Percentiles rank a stretch among this genome's conserved stretches.
Evolutionary conservation across 2,329 filamentous ascomycete species (phyloP).

Genomic region (Gaeumannomyces tritici): DNA sequence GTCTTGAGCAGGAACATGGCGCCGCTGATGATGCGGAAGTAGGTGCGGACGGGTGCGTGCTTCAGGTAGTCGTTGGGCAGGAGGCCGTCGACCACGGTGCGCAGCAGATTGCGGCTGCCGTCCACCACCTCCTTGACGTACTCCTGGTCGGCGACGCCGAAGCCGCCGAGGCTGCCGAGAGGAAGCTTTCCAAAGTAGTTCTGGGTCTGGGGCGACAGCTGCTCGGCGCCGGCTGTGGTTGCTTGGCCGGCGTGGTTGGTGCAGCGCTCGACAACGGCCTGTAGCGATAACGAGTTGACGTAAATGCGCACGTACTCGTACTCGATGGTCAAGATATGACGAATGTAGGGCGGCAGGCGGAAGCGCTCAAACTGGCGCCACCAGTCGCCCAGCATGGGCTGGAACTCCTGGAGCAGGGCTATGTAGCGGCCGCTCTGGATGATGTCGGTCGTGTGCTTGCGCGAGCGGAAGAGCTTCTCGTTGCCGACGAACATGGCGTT

Average conservation of each 20-base stretch:
- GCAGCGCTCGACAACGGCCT: constrained; percentile 90
- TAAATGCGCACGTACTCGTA: constrained; percentile 94
- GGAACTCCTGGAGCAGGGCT: constrained; percentile 69
- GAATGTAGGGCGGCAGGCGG: constrained; percentile 53
- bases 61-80: constrained; percentile 67
- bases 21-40: constrained; percentile 78
- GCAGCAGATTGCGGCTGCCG: constrained; percentile 66
- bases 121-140: constrained; percentile 71
- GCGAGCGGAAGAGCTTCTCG: constrained; percentile 76
- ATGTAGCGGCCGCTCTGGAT: constrained; percentile 82
- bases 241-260: constrained; percentile 59
- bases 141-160: constrained; percentile 57
- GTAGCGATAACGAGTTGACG: constrained; percentile 84
- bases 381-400: constrained; percentile 71
- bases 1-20: constrained; percentile 81
- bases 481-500: constrained; percentile 89
- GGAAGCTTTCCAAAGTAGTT: constrained; percentile 56
- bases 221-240: constrained; percentile 21
- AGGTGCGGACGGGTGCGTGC: constrained; percentile 74
- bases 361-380: constrained; percentile 74
- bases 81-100: constrained; percentile 67
- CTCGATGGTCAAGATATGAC: constrained; percentile 81
- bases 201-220: constrained; percentile 52
- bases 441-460: constrained; percentile 78
- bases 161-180: constrained; percentile 53